Percentiles rank a stretch among this genome's conserved stretches.
Conservation (phyloP, 768 basidiomycete genomes). For the Leccinum subgranulosum region DNA sequence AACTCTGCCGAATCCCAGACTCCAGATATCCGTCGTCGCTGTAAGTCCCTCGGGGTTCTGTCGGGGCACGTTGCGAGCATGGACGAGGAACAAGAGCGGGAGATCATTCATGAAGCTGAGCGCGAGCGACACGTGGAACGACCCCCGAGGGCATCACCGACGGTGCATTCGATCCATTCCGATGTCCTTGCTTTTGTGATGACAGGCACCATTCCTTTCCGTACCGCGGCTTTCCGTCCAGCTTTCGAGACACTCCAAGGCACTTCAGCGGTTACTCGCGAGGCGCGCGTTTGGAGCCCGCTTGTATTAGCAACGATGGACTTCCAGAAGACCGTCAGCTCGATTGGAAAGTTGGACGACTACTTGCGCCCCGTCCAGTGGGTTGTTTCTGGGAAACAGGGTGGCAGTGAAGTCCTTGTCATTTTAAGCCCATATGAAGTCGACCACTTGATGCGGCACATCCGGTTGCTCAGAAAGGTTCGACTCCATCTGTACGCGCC, state of each 20-base stretch:
- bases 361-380: slow-evolving; percentile 31
- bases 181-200: slow-evolving; percentile 25
- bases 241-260: slow-evolving; percentile 9
- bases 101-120: slow-evolving; percentile 45
- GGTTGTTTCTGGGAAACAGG: slow-evolving; percentile 17
- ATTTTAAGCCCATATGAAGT: slow-evolving; percentile 43
- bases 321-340: slow-evolving; percentile 12
- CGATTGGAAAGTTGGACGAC: slow-evolving; percentile 4
- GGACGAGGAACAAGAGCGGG: slow-evolving; percentile 52
- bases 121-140: slow-evolving; percentile 39
- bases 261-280: slow-evolving; percentile 12
- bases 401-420: slow-evolving; percentile 23
- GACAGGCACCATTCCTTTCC: slow-evolving; percentile 24
- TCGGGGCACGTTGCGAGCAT: slow-evolving; percentile 20
- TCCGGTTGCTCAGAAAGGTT: slow-evolving; percentile 31
- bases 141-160: slow-evolving; percentile 26
- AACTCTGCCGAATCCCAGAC: neutral
- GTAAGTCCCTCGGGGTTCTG: slow-evolving; percentile 15
- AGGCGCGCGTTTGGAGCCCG: slow-evolving; percentile 20
- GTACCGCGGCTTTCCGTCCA: slow-evolving; percentile 21
- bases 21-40: slow-evolving; percentile 14
- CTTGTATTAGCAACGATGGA: slow-evolving; percentile 15
- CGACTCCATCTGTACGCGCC: slow-evolving; percentile 44
- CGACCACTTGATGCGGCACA: slow-evolving; percentile 34
- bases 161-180: slow-evolving; percentile 19